Base-by-base conservation (phyloP, 2,329 filamentous ascomycete species). In the Chaetomium globosum region DNA sequence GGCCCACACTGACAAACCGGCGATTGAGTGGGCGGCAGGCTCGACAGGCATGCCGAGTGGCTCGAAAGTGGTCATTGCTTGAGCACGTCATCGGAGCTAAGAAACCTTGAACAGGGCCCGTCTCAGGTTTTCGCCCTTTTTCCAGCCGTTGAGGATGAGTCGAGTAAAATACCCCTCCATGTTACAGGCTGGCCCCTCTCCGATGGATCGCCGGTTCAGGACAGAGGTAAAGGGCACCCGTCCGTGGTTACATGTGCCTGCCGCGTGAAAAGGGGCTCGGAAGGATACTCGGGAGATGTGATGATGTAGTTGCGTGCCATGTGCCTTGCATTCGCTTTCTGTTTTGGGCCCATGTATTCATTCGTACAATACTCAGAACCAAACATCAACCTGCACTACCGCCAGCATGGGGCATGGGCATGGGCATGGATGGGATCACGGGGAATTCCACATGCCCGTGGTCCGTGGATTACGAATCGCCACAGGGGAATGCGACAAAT, bases 61-160 rank as follows among this genome's bases (percentile, higher is more conserved):
- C 31, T 31, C 31, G 12, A n/a, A 12, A 16, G 59, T 61, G 63
- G 53, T 63, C 54, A 55, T 21, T 64, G 61, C 60, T 10, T 19
- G 69, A 71, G 70, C 70, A 71, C 70, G 70, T 71, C 70, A 71
- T 71, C 63, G 61, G 67, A 69, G 70, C 70, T 71, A 71, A 69
- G 57, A 46, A 28, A 36, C 53, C 31, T 51, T 51, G 58, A 39
- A 48, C 53, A 62, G 33, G 59, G 62, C 9, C 46, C 12, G 63
- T 60, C 46, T 62, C 59, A 62, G 8, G 54, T 63, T 63, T 56
- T 59, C 30, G 43, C 59, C 49, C 4, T 26, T 56, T 56, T 39
- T 54, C 33, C n/a, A 31, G n/a, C 4, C n/a, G 21, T 51, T 28
- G 39, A 54, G 33, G 21, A 39, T 39, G 36, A 39, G 13, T 39